Conservation (phyloP, 23 red algal genomes). For the Gracilaria gracilis region DNA sequence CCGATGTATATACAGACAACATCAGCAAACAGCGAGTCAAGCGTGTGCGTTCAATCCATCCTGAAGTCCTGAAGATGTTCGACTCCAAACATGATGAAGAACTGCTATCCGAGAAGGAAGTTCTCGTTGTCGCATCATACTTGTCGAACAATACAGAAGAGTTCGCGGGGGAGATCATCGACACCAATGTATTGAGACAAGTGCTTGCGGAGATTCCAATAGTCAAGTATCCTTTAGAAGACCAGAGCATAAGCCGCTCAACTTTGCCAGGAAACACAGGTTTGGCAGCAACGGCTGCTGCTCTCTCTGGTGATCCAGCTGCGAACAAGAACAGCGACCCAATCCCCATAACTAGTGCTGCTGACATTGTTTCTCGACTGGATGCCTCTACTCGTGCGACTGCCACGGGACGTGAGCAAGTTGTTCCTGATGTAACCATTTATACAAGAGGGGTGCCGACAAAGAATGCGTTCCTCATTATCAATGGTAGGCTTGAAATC, state of each 20-base stretch:
- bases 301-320: neutral
- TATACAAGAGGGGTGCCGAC: slow-evolving; percentile 88
- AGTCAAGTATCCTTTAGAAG: slow-evolving; percentile 55
- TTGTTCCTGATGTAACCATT: slow-evolving; percentile 51
- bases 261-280: neutral
- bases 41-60: slow-evolving; percentile 81
- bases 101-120: slow-evolving; percentile 76
- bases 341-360: neutral
- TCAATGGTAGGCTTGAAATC: slow-evolving; percentile 85
- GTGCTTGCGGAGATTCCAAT: slow-evolving; percentile 68
- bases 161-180: slow-evolving; percentile 55
- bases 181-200: slow-evolving; percentile 55
- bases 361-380: slow-evolving; percentile 19
- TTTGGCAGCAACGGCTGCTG: neutral
- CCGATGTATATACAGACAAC: slow-evolving; percentile 96
- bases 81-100: slow-evolving; percentile 69
- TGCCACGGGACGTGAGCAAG: neutral
- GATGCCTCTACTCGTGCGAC: slow-evolving; percentile 12
- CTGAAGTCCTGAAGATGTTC: slow-evolving; percentile 86
- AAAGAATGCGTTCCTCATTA: slow-evolving; percentile 89
- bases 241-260: neutral
- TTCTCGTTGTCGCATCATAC: slow-evolving; percentile 71
- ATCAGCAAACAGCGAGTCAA: slow-evolving; percentile 65
- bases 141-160: slow-evolving; percentile 74
- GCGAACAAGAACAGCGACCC: neutral